Evolutionary conservation across 2,329 filamentous ascomycete genomes (phyloP).

Genomic region (Pestalotiopsis sp.): DNA sequence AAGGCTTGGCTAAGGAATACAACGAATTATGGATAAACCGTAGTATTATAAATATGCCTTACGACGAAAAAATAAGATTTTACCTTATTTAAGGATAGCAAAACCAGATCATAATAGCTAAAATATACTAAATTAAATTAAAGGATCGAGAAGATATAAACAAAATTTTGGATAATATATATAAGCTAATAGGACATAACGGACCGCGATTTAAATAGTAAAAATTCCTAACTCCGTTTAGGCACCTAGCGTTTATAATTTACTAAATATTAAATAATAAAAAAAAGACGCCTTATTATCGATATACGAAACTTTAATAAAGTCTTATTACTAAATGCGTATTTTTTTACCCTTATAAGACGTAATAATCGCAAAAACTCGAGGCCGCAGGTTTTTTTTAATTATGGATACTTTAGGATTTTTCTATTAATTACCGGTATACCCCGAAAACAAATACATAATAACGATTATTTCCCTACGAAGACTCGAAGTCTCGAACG

Average conservation of each 20-base stretch:
- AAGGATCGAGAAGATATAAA: background rate
- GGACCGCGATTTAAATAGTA: background rate
- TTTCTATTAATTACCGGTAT: background rate
- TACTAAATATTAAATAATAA: background rate
- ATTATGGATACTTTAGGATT: background rate
- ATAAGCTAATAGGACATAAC: background rate
- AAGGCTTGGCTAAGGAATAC: too few relatives aligned
- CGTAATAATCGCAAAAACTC: background rate
- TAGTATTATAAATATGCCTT: too few relatives aligned
- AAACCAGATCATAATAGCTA: background rate
- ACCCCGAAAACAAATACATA: background rate
- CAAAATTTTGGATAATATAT: background rate
- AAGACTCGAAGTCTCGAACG: background rate
- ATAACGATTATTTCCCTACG: background rate
- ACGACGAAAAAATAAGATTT: background rate
- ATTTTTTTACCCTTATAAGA: background rate
- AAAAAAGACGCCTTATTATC: background rate
- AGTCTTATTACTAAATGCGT: too few relatives aligned
- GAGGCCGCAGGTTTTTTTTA: background rate
- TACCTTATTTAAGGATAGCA: background rate
- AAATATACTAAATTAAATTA: background rate
- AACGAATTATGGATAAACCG: too few relatives aligned
- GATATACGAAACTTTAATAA: background rate
- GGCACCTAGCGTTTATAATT: background rate
- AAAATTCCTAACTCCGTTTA: background rate